These are phyloP conservation scores for Bremia lactucae DNA, from an alignment of 352 stramenopile genomes.

Conservation along the genomic window DNA sequence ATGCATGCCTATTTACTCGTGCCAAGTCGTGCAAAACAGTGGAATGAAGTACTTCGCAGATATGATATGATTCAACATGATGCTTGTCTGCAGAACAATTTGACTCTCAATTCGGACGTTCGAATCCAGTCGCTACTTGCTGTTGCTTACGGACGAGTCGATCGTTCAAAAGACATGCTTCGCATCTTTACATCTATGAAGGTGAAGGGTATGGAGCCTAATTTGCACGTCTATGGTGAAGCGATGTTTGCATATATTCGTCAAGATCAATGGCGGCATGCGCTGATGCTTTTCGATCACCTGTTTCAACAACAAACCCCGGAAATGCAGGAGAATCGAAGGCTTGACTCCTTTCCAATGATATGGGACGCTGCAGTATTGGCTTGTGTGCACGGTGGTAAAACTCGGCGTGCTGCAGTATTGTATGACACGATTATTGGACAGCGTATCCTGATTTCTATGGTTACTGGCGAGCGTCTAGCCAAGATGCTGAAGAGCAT, in stretches of 20 bases:
- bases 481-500: constrained; percentile 31
- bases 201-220: constrained; percentile 47
- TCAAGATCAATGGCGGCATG: constrained; percentile 51
- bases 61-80: constrained; percentile 16
- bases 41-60: constrained; percentile 28
- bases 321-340: constrained; percentile 26
- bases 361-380: constrained; percentile 57
- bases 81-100: constrained; percentile 4
- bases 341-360: constrained; percentile 40
- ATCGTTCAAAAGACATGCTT: constrained; percentile 41
- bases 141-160: constrained; percentile 36
- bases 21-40: constrained; percentile 31
- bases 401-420: constrained; percentile 29
- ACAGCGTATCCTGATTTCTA: constrained; percentile 29
- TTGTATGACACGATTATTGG: constrained; percentile 39
- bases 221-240: constrained; percentile 60
- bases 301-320: constrained; percentile 34
- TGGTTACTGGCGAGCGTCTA: constrained; percentile 36
- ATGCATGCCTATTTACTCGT: constrained; percentile 29
- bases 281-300: constrained; percentile 67
- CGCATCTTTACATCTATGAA: constrained; percentile 66
- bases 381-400: constrained; percentile 35
- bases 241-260: constrained; percentile 60
- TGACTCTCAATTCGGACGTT: constrained; percentile 33
- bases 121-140: constrained; percentile 57